phyloP scores from a whole-genome alignment of 1,139 yeast genomes.

The Ogataea hybrid region DNA sequence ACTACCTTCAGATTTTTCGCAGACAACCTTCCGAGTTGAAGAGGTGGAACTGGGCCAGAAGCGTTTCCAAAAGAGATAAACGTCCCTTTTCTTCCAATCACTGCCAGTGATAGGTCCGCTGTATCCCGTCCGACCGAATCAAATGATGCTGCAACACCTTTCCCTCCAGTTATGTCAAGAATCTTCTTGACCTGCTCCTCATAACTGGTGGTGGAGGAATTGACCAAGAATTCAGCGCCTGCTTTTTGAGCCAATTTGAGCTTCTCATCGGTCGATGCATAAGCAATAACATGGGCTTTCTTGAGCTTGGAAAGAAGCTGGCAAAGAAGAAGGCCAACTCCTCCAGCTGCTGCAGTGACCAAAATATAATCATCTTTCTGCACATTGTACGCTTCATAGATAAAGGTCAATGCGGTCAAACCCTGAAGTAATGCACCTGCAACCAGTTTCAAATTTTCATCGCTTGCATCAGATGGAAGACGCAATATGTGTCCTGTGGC shows the following conservation, averaged over 20 bases:
- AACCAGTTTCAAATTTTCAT: slow-evolving; percentile 47
- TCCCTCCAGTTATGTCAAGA: slow-evolving; percentile 61
- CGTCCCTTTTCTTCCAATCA: slow-evolving; percentile 69
- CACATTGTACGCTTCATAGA: slow-evolving; percentile 63
- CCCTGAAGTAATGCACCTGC: slow-evolving; percentile 72
- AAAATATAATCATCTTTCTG: slow-evolving; percentile 66
- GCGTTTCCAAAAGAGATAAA: slow-evolving; percentile 81
- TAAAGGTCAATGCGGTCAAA: slow-evolving; percentile 72
- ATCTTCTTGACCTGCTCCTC: slow-evolving; percentile 61
- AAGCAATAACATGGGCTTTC: slow-evolving; percentile 82
- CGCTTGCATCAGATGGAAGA: slow-evolving; percentile 46
- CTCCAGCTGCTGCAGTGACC: slow-evolving; percentile 94
- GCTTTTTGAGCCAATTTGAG: slow-evolving; percentile 54
- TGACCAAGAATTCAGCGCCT: slow-evolving; percentile 77
- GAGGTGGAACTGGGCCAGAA: slow-evolving; percentile 78
- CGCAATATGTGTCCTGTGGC: slow-evolving; percentile 41
- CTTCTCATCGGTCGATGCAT: slow-evolving; percentile 75
- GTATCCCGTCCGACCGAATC: slow-evolving; percentile 87
- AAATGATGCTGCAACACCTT: slow-evolving; percentile 70
- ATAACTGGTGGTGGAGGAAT: slow-evolving; percentile 40
- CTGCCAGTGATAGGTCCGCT: slow-evolving; percentile 60
- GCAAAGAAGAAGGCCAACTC: slow-evolving; percentile 70
- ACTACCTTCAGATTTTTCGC: slow-evolving; percentile 60
- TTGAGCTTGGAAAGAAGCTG: slow-evolving; percentile 55
- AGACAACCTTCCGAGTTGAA: slow-evolving; percentile 47